Conservation (phyloP, 495 filamentous ascomycete genomes). For the Penicillium malachiteum region DNA sequence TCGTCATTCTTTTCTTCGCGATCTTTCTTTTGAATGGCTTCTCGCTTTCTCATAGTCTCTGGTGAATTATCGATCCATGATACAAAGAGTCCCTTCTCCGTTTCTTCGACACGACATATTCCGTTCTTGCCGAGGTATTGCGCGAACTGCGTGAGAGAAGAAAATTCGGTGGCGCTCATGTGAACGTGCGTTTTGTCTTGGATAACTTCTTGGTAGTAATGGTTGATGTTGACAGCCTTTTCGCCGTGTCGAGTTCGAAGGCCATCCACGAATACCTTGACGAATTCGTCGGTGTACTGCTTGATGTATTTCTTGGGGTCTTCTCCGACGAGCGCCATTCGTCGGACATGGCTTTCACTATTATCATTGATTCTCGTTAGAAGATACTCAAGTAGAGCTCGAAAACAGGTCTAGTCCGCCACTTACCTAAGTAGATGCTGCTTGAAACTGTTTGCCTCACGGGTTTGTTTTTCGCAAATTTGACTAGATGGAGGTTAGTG, state of each 20-base stretch:
- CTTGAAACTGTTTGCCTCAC: constrained; percentile 2
- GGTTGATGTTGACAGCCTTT: constrained; percentile 80
- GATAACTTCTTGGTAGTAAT: constrained; percentile 84
- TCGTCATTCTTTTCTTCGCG: constrained; percentile 85
- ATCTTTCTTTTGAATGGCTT: constrained; percentile 80
- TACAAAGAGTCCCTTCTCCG: constrained; percentile 79
- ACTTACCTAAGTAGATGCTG: constrained; percentile 43
- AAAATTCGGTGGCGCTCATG: constrained; percentile 77
- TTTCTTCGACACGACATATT: constrained; percentile 82
- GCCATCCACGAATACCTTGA: constrained; percentile 71
- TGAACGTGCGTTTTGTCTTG: constrained; percentile 66
- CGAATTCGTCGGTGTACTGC: constrained; percentile 73
- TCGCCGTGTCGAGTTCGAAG: constrained; percentile 79
- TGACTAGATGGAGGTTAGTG: constrained; percentile 8
- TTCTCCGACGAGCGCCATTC: constrained; percentile 76
- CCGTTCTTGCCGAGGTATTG: constrained; percentile 81
- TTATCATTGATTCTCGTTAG: constrained; percentile 64
- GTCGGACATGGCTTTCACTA: constrained; percentile 76
- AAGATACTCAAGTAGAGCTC: constrained; percentile 8
- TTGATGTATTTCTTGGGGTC: constrained; percentile 77
- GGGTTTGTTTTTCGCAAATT: constrained; percentile 6
- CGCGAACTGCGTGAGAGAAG: constrained; percentile 86
- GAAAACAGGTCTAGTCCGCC: constrained; percentile 21
- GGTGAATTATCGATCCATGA: constrained; percentile 89
- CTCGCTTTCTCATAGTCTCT: constrained; percentile 73